Base-by-base conservation (phyloP, 148 eudicot genomes). In the Chenopodium album region DNA sequence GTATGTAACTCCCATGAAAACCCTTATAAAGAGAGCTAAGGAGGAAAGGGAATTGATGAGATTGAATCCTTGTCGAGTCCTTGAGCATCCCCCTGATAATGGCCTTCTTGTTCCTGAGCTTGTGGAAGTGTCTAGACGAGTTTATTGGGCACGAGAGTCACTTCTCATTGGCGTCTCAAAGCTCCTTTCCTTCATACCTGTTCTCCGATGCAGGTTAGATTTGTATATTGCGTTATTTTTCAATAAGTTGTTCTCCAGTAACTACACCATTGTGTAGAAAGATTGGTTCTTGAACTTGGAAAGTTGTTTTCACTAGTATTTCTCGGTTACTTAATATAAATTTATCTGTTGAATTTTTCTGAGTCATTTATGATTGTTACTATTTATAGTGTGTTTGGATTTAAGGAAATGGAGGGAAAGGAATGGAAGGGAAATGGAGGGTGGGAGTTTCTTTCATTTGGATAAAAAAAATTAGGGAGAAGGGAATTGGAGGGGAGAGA, bases 81-180 rank as follows among this genome's bases (percentile, higher is more conserved):
- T 91, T 41, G 87, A 89, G 75, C 85, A 88, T 29, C 88, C 89
- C 28, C 94, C 94, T 2, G 92, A 87, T 9, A 91, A 91, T 56
- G 94, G 94, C 29, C 85, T 91, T 0, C 90, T 91, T 66, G 89
- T 89, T 77, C 92, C 92, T 11, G 87, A 89, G 73, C 90, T 91
- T 46, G 86, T 91, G 19, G 80, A 81, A 13, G 86, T 89, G 32
- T 88, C 94, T 79, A 89, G 76, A 19, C 84, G 41, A 59, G 94
- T 91, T 56, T 85, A 88, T 44, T 86, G 85, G 78, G 91, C 92
- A 7, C 60, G 89, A n/a, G 89, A 87, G 72, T 82, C 86, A 9
- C 82, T 89, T 44, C 79, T 89, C 63, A 69, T 76, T 66, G 94
- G 92, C 14, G 62, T 91, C 44, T 82, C 88, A 0, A 89, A 91